Conservation (phyloP, 2,329 filamentous ascomycete species). For the Rhinocladiella mackenziei region DNA sequence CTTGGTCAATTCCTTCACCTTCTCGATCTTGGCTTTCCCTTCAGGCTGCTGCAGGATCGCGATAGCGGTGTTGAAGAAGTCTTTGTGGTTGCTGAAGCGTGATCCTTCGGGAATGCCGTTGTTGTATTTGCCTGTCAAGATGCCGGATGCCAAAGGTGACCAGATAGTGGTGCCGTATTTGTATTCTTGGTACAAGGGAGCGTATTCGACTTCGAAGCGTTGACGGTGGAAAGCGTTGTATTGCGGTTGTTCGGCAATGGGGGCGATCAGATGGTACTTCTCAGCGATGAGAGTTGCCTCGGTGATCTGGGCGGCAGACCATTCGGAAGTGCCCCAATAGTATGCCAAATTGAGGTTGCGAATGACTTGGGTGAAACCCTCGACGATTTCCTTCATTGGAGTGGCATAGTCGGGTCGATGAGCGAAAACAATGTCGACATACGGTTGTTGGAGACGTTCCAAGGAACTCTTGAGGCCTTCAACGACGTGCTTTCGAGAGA, state of each 20-base stretch:
- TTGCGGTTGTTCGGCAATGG: slow-evolving; percentile 62
- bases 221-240: slow-evolving; percentile 62
- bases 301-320: slow-evolving; percentile 62
- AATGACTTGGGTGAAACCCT: slow-evolving; percentile 68
- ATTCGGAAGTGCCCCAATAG: slow-evolving; percentile 68
- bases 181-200: slow-evolving; percentile 56
- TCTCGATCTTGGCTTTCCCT: slow-evolving; percentile 49
- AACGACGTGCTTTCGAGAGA: slow-evolving; percentile 66
- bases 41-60: slow-evolving; percentile 37
- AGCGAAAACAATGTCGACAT: slow-evolving; percentile 67
- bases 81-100: slow-evolving; percentile 52
- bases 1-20: slow-evolving; percentile 47
- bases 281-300: slow-evolving; percentile 53
- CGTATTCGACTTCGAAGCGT: slow-evolving; percentile 62
- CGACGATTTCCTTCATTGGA: slow-evolving; percentile 67
- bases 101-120: slow-evolving; percentile 57
- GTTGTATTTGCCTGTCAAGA: slow-evolving; percentile 66
- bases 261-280: slow-evolving; percentile 58
- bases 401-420: slow-evolving; percentile 60
- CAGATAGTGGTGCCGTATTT: slow-evolving; percentile 62
- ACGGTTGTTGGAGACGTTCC: slow-evolving; percentile 59
- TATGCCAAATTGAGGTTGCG: slow-evolving; percentile 60
- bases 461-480: slow-evolving; percentile 61
- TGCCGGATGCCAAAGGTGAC: slow-evolving; percentile 57
- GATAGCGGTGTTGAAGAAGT: slow-evolving; percentile 50